Base-by-base conservation (phyloP, 1,284 basidiomycete genomes). In the Abortiporus biennis region DNA sequence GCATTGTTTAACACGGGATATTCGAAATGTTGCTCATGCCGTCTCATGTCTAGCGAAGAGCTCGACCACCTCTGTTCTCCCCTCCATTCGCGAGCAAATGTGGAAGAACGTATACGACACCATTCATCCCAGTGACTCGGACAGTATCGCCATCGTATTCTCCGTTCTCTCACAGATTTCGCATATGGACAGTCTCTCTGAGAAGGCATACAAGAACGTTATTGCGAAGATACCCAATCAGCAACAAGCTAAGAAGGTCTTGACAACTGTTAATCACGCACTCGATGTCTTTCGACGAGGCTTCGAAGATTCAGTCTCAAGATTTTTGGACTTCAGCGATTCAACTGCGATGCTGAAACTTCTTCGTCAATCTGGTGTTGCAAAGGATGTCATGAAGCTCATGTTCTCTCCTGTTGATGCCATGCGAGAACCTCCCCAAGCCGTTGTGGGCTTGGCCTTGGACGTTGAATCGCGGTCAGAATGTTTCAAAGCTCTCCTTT, bases 381-480 rank as follows among this genome's bases (percentile, higher is more conserved):
- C 76, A 2, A 72, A 75, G 51, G 63, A 79, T 31, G 64, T 84
- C 30, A 74, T 84, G 45, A 60, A 72, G 16, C 70, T 94, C 22
- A 77, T 93, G 57, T 66, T 96, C 27, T 95, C 90, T 6, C 92
- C 93, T 0, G 71, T 83, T 12, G 79, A 84, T 19, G 72, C 76
- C 8, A 64, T 93, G 12, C 86, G 89, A 53, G 68, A 72, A 40
- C 79, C 82, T 6, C 83, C 83, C 1, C 85, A 92, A 58, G 76
- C 74, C 21, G 61, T 95, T 6, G 72, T 90, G 19, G 84, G 86
- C 17, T 76, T 88, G 47, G 84, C 89, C 0, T 93, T 86, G 53
- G 86, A 92, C 47, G 86, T 85, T 15, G 90, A 93, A 54, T 82
- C 80, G 25, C 85, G 94, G 36, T 70, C 77, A 21, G 93, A 95